phyloP scores from a whole-genome alignment of 352 stramenopile species.

The Phytophthora cryptogea region DNA sequence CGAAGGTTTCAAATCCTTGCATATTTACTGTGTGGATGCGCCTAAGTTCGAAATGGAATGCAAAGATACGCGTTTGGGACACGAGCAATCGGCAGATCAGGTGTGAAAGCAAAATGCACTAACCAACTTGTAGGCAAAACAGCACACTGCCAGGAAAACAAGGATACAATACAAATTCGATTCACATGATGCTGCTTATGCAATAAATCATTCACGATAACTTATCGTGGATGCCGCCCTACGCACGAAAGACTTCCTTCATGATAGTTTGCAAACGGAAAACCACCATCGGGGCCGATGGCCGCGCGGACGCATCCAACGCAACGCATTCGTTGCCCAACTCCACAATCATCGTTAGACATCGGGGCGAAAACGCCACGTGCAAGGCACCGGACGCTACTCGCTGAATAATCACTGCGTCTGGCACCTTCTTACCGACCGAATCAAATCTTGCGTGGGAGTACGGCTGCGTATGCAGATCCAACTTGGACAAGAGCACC shows the following conservation, averaged over 20 bases:
- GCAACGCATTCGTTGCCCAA: conserved; percentile 17
- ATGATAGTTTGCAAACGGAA: conserved; percentile 25
- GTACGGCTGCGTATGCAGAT: conserved; percentile 26
- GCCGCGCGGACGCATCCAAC: conserved; percentile 12
- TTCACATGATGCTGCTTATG: too few species aligned
- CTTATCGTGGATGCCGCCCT: too few species aligned
- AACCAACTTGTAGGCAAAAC: too few species aligned
- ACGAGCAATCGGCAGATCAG: neutral
- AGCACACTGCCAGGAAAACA: too few species aligned
- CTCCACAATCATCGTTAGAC: conserved; percentile 6
- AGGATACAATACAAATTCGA: too few species aligned
- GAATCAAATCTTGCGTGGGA: conserved; percentile 17
- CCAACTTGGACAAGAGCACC: conserved; percentile 34
- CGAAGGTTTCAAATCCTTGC: conserved; percentile 8
- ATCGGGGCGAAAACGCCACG: conserved; percentile 16
- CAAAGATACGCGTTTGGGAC: conserved; percentile 16
- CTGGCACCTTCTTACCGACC: conserved; percentile 6
- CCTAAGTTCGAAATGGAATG: conserved; percentile 6
- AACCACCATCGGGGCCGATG: conserved; percentile 15
- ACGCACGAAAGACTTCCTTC: neutral
- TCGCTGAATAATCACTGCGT: conserved; percentile 24
- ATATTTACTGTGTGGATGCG: neutral
- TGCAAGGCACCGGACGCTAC: conserved; percentile 16
- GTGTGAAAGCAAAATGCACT: too few species aligned
- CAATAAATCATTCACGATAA: too few species aligned